A percentile compares a stretch with the other conserved stretches of the same genome.
phyloP scores from a whole-genome alignment of 2,329 filamentous ascomycete species.

The Penicillium sp. region DNA sequence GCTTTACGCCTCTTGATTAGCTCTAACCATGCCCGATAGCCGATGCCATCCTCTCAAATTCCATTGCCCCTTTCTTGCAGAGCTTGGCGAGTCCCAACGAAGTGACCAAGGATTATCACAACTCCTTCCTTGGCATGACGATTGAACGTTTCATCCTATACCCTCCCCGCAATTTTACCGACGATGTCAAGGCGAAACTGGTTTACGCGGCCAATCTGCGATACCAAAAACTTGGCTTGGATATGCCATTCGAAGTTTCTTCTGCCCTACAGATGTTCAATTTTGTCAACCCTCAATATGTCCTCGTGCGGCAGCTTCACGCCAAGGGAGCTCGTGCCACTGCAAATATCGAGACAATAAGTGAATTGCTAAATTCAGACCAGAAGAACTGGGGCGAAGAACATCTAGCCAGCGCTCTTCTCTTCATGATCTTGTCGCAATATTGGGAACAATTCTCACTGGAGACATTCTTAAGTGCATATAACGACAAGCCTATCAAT shows the following conservation, averaged over 20 bases:
- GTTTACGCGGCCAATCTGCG: conserved; percentile 65
- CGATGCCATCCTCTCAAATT: conserved; percentile 83
- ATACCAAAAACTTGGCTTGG: conserved; percentile 60
- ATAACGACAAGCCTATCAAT: conserved; percentile 57
- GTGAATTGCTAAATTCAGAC: conserved; percentile 58
- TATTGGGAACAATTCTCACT: conserved; percentile 64
- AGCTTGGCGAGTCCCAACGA: conserved; percentile 67
- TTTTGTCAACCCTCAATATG: conserved; percentile 42
- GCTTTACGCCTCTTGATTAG: neutral
- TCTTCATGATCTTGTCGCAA: conserved; percentile 65
- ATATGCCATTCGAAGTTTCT: conserved; percentile 45
- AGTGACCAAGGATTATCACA: conserved; percentile 64
- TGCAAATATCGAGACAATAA: conserved; percentile 68
- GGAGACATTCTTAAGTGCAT: conserved; percentile 65
- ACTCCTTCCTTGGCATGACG: conserved; percentile 72
- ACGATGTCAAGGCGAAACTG: conserved; percentile 67
- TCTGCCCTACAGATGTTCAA: conserved; percentile 48
- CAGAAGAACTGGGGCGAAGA: conserved; percentile 71
- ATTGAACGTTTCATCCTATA: conserved; percentile 85
- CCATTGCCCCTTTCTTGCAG: conserved; percentile 74
- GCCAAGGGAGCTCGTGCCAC: conserved; percentile 73
- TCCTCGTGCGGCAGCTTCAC: conserved; percentile 66
- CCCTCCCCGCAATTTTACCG: conserved; percentile 81
- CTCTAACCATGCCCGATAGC: conserved; percentile 53
- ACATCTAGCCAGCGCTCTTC: conserved; percentile 76